Conservation (phyloP, 805 yeast genomes). For the Saccharomycopsis amapae region DNA sequence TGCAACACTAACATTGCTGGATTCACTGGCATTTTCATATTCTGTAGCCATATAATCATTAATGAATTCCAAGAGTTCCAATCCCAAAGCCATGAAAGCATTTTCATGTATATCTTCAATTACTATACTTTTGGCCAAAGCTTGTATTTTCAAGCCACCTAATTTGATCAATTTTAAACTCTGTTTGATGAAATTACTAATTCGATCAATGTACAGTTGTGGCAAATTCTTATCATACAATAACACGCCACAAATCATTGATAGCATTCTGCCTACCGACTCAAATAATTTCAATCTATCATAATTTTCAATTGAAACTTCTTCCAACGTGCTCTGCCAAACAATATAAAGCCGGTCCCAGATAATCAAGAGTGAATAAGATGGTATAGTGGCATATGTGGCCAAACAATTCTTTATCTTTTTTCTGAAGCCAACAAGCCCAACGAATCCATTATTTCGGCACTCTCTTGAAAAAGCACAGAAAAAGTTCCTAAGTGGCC, state of each 20-base stretch:
- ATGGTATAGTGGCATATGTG: too few species aligned
- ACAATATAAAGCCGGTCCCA: background rate
- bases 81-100: background rate
- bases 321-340: background rate
- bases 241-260: background rate
- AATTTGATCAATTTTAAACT: background rate
- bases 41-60: background rate
- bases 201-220: background rate
- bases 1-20: background rate
- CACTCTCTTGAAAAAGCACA: background rate
- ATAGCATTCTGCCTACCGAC: background rate
- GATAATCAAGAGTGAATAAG: background rate
- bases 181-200: background rate
- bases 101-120: conserved; percentile 9
- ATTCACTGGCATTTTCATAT: too few species aligned
- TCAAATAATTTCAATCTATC: background rate
- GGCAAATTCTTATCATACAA: background rate
- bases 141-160: background rate
- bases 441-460: background rate
- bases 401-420: too few species aligned
- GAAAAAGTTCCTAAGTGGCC: too few species aligned
- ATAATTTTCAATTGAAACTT: background rate
- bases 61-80: background rate
- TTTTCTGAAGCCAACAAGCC: background rate
- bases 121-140: conserved; percentile 1